Evolutionary conservation across 2,329 filamentous ascomycete species (phyloP), one percentile per base, ranked within the genome.

Genomic region (Paraphaeosphaeria minitans): DNA sequence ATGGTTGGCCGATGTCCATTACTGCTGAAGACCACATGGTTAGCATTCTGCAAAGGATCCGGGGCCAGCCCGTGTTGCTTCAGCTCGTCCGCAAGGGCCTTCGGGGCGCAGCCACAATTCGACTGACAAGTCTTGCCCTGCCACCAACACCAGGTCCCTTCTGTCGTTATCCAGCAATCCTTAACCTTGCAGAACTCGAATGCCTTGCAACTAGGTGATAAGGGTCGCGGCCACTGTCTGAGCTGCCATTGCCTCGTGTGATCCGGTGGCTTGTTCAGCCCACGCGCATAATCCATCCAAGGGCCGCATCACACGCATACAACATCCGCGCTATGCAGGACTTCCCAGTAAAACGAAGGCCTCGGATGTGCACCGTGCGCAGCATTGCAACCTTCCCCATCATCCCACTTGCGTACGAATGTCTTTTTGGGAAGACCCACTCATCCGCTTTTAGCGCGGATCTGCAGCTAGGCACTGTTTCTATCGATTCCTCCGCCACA

Each of bases 401-500:
- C 16, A 14, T 6, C 37, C 19, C 13, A 39, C 24, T 29, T 14
- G 24, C 31, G 8, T 24, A 13, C 10, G 35, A 29, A 27, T 27
- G 19, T 42, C n/a, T 19, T 51, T 27, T 51, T 51, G 19, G 6
- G 49, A 13, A 29, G 13, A 41, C 33, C 49, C 21, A 39, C 13
- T 10, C 21, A 16, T 41, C 49, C 49, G 13, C 35, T 51, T 51
- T 41, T 8, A 22, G 49, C 21, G 22, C 12, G 49, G n/a, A 29
- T 6, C 35, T 51, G 35, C 49, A 42, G 49, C 49, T 51, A 42
- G 22, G 35, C 49, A 42, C 27, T 29, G 21, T 22, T 10, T 41
- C 9, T 41, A 51, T 51, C 49, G 49, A 51, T 41, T 51, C 49
- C 13, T n/a, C 49, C 48, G 35, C 35, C 35, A 42, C 35, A 19